These are phyloP conservation scores for Yamadazyma spencermartinsiae DNA, from an alignment of 1,139 yeast species.

Conservation along the genomic window DNA sequence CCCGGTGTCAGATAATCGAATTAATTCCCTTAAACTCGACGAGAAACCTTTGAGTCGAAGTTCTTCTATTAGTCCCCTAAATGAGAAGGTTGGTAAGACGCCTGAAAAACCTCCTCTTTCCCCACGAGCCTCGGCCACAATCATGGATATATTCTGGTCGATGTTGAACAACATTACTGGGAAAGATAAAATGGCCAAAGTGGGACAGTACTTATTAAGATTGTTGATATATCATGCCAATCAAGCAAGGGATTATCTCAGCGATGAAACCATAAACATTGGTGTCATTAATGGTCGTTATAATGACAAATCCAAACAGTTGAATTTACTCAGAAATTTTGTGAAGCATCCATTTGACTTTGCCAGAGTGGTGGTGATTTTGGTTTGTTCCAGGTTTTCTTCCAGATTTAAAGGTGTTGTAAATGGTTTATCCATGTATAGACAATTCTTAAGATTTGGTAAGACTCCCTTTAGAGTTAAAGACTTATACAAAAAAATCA, in stretches of 20 bases:
- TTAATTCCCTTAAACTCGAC: slow-evolving; percentile 8
- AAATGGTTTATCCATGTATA: slow-evolving; percentile 54
- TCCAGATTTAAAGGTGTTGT: slow-evolving; percentile 39
- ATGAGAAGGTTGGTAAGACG: slow-evolving; percentile 1
- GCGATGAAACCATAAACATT: slow-evolving; percentile 36
- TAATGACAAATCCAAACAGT: slow-evolving; percentile 34
- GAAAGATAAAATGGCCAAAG: slow-evolving; percentile 69
- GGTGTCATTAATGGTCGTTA: slow-evolving; percentile 30
- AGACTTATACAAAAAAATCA: slow-evolving; percentile 26
- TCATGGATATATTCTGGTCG: slow-evolving; percentile 48
- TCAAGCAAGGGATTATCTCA: slow-evolving; percentile 36
- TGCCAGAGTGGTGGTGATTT: slow-evolving; percentile 34
- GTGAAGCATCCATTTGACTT: slow-evolving; percentile 44
- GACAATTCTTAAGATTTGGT: slow-evolving; percentile 73
- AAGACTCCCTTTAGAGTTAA: slow-evolving; percentile 62
- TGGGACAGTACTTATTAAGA: slow-evolving; percentile 58
- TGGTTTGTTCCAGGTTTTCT: slow-evolving; percentile 38
- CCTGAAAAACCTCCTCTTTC: neutral
- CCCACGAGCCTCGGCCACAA: slow-evolving; percentile 11
- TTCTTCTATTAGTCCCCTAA: slow-evolving; percentile 8
- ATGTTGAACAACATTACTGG: slow-evolving; percentile 59
- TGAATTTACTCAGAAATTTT: slow-evolving; percentile 38
- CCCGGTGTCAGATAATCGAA: slow-evolving; percentile 23
- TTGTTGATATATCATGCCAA: slow-evolving; percentile 51
- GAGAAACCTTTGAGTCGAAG: slow-evolving; percentile 13